phyloP scores from a whole-genome alignment of 2,329 filamentous ascomycete species.

The Fusarium sp. region DNA sequence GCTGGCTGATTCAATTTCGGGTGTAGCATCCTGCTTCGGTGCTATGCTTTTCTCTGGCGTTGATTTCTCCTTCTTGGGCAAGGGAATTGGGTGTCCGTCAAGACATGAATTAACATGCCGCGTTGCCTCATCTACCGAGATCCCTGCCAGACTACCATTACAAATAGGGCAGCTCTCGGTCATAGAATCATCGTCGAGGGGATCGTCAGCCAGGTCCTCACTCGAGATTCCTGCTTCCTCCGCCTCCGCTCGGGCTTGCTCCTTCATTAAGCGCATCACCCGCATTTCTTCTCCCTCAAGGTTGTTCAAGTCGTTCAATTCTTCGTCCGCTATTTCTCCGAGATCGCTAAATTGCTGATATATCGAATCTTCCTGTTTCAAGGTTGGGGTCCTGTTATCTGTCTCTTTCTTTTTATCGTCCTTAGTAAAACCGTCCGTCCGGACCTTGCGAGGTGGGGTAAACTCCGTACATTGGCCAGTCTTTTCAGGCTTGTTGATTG shows the following conservation, averaged over 20 bases:
- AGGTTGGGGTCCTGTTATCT: constrained; percentile 27
- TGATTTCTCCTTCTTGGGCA: constrained; percentile 55
- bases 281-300: constrained; percentile 74
- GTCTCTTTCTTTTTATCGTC: constrained; percentile 34
- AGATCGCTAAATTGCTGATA: constrained; percentile 54
- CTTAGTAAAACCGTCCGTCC: constrained; percentile 44
- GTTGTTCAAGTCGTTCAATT: constrained; percentile 67
- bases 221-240: constrained; percentile 63
- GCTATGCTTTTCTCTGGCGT: constrained; percentile 17
- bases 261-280: constrained; percentile 79
- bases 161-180: constrained; percentile 81
- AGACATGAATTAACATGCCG: constrained; percentile 94
- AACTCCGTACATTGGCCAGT: constrained; percentile 44
- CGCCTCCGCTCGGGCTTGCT: constrained; percentile 76
- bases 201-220: constrained; percentile 54
- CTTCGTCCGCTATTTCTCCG: constrained; percentile 59
- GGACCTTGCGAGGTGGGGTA: constrained; percentile 38
- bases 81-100: constrained; percentile 79
- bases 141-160: constrained; percentile 70
- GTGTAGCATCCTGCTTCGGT: constrained; percentile 20
- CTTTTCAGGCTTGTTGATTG: constrained; percentile 16
- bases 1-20: constrained; percentile 55
- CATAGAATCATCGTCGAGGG: constrained; percentile 51
- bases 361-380: constrained; percentile 52
- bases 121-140: constrained; percentile 76